Evolutionary conservation across 345 rosid species (phyloP), one percentile per base, ranked within the genome.

Genomic region (Luvunga scandens): DNA sequence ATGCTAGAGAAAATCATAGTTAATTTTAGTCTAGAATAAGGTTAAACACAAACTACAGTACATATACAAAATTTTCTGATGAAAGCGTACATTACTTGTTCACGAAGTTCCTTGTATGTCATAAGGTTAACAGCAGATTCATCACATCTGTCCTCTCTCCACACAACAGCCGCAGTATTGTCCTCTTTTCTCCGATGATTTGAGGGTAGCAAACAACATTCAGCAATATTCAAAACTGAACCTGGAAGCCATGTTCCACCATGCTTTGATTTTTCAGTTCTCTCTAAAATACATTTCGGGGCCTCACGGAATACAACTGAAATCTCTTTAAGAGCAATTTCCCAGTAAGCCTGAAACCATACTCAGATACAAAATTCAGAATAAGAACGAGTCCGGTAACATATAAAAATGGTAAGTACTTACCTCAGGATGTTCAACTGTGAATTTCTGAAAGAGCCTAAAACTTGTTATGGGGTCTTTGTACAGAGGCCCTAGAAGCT

Each of bases 231-330:
- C 39, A 93, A 69, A 73, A 85, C 88, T 1, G 96, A 71, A 66
- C 88, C 94, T 1, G 97, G 97, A 78, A 95, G 91, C 97, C 99
- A 95, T 21, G 85, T 82, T 77, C 98, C 94, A 27, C 77, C 84
- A 21, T 65, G 89, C 74, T 80, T 91, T 38, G 89, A 88, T 73
- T 84, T 81, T 74, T 91, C 88, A 4, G 55, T 66, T 31, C 85
- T 84, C 67, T 92, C 93, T n/a, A 93, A 85, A 71, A 93, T 93
- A 82, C 93, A 87, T 36, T 81, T 89, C 4, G 99, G 98, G 10
- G 86, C 79, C 80, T 83, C 72, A 31, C 4, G 88, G 83, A 90
- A 93, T 71, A 63, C 78, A 71, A 95, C 75, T 10, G 94, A 86
- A 55, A 93, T 88, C 88, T 95, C 97, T 74, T 90, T 81, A 4